These are phyloP conservation scores for Achaetomiella virescens DNA, from an alignment of 495 filamentous ascomycete species.

Conservation along the genomic window DNA sequence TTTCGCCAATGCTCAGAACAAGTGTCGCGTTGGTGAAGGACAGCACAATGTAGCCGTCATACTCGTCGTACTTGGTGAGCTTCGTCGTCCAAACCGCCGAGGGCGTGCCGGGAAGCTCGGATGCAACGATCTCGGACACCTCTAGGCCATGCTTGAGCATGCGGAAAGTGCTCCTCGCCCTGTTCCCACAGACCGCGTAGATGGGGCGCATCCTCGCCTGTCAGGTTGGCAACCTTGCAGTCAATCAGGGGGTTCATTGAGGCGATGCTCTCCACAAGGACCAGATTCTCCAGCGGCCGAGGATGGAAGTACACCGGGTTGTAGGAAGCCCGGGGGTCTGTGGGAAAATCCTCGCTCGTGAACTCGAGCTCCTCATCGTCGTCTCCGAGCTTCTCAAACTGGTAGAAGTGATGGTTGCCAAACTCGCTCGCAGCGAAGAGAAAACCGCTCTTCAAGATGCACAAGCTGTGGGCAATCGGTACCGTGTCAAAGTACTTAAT, in stretches of 20 bases:
- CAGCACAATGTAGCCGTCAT: constrained; percentile 69
- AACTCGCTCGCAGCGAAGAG: constrained; percentile 88
- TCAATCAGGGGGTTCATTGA: constrained; percentile 88
- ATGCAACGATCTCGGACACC: constrained; percentile 90
- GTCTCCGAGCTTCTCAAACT: constrained; percentile 96
- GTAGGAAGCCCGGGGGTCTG: constrained; percentile 62
- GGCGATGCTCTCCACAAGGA: constrained; percentile 76
- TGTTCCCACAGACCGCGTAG: constrained; percentile 81
- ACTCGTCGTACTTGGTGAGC: constrained; percentile 72
- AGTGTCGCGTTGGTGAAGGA: constrained; percentile 67
- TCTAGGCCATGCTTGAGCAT: constrained; percentile 88
- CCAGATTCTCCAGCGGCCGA: constrained; percentile 71
- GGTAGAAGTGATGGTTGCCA: constrained; percentile 91
- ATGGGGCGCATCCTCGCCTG: constrained; percentile 93
- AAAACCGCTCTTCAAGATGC: constrained; percentile 93
- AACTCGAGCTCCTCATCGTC: constrained; percentile 86
- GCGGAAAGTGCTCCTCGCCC: constrained; percentile 81
- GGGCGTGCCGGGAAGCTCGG: constrained; percentile 77
- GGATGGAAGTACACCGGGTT: constrained; percentile 79
- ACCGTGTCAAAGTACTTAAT: constrained; percentile 99
- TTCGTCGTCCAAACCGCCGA: constrained; percentile 95
- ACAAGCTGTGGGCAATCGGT: constrained; percentile 74
- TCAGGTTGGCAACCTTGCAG: constrained; percentile 81
- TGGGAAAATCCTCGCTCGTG: constrained; percentile 72
- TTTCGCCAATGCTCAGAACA: constrained; percentile 90